phyloP scores from a whole-genome alignment of 83 land plant species.

The Thuja plicata region DNA sequence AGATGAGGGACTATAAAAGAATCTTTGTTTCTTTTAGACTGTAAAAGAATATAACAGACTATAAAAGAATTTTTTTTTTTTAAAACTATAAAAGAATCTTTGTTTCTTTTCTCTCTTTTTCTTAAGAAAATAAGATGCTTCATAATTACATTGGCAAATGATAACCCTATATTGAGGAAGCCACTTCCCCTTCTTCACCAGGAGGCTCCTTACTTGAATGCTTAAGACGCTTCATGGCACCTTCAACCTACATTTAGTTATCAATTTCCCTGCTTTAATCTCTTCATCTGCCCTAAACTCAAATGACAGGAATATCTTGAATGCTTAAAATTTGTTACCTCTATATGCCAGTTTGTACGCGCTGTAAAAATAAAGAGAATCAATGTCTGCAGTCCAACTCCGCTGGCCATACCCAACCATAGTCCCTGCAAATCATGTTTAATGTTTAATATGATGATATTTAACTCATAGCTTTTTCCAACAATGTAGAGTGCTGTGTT shows the following conservation, averaged over 20 bases:
- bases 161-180: background rate
- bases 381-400: conserved; percentile 12
- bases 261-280: background rate
- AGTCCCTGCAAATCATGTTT: conserved; percentile 11
- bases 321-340: conserved; percentile 1
- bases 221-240: background rate
- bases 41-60: too few relatives aligned
- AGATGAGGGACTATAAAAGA: too few relatives aligned
- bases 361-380: conserved; percentile 6
- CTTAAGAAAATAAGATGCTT: too few relatives aligned
- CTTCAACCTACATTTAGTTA: background rate
- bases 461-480: too few relatives aligned
- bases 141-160: too few relatives aligned
- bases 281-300: background rate
- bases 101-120: too few relatives aligned
- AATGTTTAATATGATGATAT: too few relatives aligned
- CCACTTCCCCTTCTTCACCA: background rate
- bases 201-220: background rate
- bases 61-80: too few relatives aligned
- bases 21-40: too few relatives aligned
- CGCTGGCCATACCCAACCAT: conserved; percentile 24
- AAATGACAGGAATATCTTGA: too few relatives aligned
- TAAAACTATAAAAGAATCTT: too few relatives aligned
- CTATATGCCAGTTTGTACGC: conserved; percentile 20
- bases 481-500: too few relatives aligned